phyloP scores from a whole-genome alignment of 495 filamentous ascomycete genomes.

The Durotheca rogersii region DNA sequence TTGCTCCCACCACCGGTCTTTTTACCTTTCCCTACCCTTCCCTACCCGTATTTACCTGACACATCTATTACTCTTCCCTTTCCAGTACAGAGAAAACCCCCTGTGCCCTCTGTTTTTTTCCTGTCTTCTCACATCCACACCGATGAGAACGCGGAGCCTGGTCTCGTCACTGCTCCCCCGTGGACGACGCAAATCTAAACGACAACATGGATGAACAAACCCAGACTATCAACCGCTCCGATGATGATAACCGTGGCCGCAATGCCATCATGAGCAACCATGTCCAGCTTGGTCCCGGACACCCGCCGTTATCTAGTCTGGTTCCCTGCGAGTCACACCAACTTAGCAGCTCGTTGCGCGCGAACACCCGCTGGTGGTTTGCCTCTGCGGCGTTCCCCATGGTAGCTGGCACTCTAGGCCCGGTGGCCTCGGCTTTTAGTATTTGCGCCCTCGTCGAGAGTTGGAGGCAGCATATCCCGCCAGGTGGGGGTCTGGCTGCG shows the following conservation, averaged over 20 bases:
- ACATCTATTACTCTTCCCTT: no score
- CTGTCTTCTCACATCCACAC: background rate
- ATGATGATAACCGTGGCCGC: slow-evolving; percentile 37
- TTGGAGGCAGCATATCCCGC: slow-evolving; percentile 67
- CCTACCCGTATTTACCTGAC: no score
- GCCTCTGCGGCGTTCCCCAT: slow-evolving; percentile 79
- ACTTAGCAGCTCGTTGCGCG: background rate
- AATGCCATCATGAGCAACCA: slow-evolving; percentile 34
- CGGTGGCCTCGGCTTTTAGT: slow-evolving; percentile 76
- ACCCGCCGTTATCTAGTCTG: slow-evolving; percentile 5
- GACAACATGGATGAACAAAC: slow-evolving; percentile 53
- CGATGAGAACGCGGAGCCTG: background rate
- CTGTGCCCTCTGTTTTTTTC: no score
- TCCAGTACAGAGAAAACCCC: no score
- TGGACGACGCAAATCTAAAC: slow-evolving; percentile 64
- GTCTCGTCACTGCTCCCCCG: slow-evolving; percentile 25
- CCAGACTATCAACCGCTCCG: slow-evolving; percentile 44
- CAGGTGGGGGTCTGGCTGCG: slow-evolving; percentile 47
- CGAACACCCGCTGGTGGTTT: slow-evolving; percentile 80
- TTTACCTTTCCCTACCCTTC: no score
- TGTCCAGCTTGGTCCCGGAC: slow-evolving; percentile 58
- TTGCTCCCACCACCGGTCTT: no score
- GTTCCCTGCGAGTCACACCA: background rate
- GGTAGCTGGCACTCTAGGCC: slow-evolving; percentile 79
- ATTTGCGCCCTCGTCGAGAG: slow-evolving; percentile 72